A percentile compares a stretch with the other conserved stretches of the same genome.
Conservation (phyloP, 257 asterid species). For the Parsonsia alboflavescens region DNA sequence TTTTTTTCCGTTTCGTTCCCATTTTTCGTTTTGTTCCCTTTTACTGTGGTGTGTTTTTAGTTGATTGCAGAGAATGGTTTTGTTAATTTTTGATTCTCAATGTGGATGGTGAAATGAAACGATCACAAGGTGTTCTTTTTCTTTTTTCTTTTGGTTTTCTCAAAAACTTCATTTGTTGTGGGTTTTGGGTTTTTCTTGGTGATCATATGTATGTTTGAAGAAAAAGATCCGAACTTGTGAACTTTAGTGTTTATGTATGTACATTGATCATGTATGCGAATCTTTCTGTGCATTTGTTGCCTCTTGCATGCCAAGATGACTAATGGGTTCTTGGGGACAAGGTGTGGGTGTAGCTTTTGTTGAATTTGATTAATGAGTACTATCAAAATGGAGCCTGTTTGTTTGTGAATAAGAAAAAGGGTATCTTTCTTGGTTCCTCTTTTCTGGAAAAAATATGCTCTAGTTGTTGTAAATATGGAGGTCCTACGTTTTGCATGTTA, state of each 20-base stretch:
- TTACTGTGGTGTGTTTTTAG: background rate
- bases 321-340: background rate
- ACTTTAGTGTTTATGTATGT: background rate
- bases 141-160: background rate
- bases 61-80: background rate
- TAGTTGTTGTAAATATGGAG: background rate
- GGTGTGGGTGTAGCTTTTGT: background rate
- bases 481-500: background rate
- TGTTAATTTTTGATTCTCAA: conserved; percentile 9
- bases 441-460: background rate
- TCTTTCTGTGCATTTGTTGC: background rate
- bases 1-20: background rate
- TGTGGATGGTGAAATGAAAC: conserved; percentile 4
- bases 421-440: background rate
- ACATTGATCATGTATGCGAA: background rate
- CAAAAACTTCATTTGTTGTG: background rate
- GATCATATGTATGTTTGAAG: conserved; percentile 7
- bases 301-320: conserved; percentile 9
- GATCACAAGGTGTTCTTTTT: background rate
- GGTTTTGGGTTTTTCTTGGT: conserved; percentile 10
- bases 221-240: background rate
- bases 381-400: background rate
- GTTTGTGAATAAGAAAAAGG: too few relatives aligned
- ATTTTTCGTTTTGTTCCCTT: background rate
- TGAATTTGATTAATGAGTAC: background rate